These are phyloP conservation scores for Colletotrichum trifolii DNA, from an alignment of 2,329 filamentous ascomycete species.

Conservation along the genomic window DNA sequence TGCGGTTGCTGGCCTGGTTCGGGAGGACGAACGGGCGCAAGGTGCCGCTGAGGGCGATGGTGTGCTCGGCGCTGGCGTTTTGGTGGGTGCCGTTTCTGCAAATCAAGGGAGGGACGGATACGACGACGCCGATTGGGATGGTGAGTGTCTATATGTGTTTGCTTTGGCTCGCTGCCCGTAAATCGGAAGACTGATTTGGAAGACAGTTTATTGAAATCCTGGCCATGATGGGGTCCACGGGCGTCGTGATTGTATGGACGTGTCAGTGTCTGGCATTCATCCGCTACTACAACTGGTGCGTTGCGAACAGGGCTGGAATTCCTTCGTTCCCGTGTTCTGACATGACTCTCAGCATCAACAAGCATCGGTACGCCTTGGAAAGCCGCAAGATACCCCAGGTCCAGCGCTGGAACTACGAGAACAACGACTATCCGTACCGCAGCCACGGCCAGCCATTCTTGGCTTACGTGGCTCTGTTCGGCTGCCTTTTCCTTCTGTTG, in stretches of 20 bases:
- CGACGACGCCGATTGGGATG: constrained; percentile 3
- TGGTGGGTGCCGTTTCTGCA: constrained; percentile 55
- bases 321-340: constrained; percentile 11
- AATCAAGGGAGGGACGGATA: constrained; percentile 36
- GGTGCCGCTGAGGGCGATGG: constrained; percentile 51
- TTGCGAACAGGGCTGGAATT: too few species aligned
- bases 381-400: constrained; percentile 41
- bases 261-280: constrained; percentile 55
- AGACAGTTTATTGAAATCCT: constrained; percentile 52
- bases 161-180: too few species aligned
- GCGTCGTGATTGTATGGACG: constrained; percentile 52
- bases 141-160: neutral
- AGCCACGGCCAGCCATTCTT: constrained; percentile 51
- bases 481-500: neutral
- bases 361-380: constrained; percentile 40
- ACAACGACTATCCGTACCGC: constrained; percentile 51
- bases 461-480: constrained; percentile 46
- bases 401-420: constrained; percentile 40
- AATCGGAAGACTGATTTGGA: too few species aligned
- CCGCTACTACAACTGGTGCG: constrained; percentile 48
- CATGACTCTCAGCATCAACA: constrained; percentile 36
- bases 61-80: constrained; percentile 51
- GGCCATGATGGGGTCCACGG: constrained; percentile 49
- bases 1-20: constrained; percentile 45
- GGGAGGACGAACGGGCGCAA: constrained; percentile 42